These are phyloP conservation scores for Ophiostoma ulmi DNA, from an alignment of 2,329 filamentous ascomycete genomes.

Conservation along the genomic window DNA sequence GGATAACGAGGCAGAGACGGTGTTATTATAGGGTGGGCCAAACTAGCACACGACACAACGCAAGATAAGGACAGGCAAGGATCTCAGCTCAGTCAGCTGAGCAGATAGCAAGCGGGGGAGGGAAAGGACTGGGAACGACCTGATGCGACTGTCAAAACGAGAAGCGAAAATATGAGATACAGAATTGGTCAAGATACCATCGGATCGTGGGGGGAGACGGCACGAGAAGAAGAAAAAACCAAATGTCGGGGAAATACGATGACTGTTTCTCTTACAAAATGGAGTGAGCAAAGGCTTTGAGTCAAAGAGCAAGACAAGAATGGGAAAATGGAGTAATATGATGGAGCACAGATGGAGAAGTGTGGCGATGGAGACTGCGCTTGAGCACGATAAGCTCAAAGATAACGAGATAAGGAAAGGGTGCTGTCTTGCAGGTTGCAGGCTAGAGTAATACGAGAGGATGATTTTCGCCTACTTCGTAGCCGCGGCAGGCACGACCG, in stretches of 20 bases:
- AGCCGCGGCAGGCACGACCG: not conserved
- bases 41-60: constrained; percentile 4
- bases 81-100: not conserved
- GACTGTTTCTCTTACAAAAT: not conserved
- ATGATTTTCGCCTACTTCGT: no score
- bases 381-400: constrained; percentile 15
- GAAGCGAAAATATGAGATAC: not conserved
- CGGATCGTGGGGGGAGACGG: not conserved
- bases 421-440: no score
- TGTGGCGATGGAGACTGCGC: constrained; percentile 21
- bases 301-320: constrained; percentile 9
- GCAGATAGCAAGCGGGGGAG: not conserved
- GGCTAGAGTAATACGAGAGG: no score
- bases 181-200: not conserved
- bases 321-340: constrained; percentile 9
- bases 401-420: not conserved
- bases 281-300: constrained; percentile 11
- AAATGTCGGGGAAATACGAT: constrained; percentile 3
- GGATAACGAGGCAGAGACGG: not conserved
- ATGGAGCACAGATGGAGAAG: constrained; percentile 12
- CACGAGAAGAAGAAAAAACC: not conserved
- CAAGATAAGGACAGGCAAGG: not conserved
- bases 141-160: not conserved
- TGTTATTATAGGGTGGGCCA: not conserved
- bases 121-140: not conserved